Conservation (phyloP, 1,284 basidiomycete species). For the Fomitopsis betulina region DNA sequence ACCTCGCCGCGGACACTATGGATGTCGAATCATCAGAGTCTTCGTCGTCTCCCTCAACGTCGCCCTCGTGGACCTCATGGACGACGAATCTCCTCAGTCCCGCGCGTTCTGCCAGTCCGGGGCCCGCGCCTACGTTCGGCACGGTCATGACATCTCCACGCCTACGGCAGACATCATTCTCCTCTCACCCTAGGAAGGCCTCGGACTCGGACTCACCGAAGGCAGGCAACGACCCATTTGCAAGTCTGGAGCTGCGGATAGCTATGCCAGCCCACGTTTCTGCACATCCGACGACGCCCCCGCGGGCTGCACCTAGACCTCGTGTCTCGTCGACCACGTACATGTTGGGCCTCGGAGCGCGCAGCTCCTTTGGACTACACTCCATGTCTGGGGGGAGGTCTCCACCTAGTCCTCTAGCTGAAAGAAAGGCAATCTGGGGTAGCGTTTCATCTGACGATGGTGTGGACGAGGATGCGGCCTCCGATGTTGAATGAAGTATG, state of each 20-base stretch:
- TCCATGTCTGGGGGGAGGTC: conserved; percentile 3
- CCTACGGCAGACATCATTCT: conserved; percentile 43
- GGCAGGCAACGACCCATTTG: conserved; percentile 36
- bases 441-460: neutral
- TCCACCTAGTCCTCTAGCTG: conserved; percentile 4
- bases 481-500: conserved; percentile 21
- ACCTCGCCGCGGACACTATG: conserved; percentile 24
- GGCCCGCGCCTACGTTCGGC: conserved; percentile 56
- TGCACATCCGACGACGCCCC: conserved; percentile 15
- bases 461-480: conserved; percentile 13
- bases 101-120: conserved; percentile 36
- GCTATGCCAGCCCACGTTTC: conserved; percentile 47
- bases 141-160: conserved; percentile 61
- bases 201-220: conserved; percentile 5
- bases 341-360: conserved; percentile 50
- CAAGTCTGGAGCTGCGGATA: conserved; percentile 50
- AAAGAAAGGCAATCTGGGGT: neutral
- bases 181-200: conserved; percentile 23
- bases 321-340: conserved; percentile 58
- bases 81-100: conserved; percentile 39
- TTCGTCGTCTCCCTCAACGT: conserved; percentile 12
- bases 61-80: conserved; percentile 54
- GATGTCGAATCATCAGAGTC: conserved; percentile 12
- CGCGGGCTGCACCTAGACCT: conserved; percentile 24
- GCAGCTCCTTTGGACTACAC: conserved; percentile 27